These are phyloP conservation scores for Cryphonectria carpinicola DNA, from an alignment of 2,329 filamentous ascomycete species.

Conservation along the genomic window DNA sequence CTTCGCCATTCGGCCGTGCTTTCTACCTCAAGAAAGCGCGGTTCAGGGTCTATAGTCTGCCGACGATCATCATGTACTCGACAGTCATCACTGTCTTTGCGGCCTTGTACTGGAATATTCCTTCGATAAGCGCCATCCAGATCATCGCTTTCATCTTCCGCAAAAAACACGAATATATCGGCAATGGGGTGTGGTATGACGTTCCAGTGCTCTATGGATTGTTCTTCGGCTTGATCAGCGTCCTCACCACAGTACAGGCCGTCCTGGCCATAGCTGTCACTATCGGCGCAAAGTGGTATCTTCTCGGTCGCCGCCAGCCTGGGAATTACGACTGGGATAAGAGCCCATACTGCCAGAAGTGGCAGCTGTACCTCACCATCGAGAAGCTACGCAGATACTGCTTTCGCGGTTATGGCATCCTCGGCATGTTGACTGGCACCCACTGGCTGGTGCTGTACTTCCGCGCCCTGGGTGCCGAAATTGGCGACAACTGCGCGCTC, in stretches of 20 bases:
- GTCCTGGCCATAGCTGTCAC: constrained; percentile 48
- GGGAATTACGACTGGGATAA: constrained; percentile 64
- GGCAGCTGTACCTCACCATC: constrained; percentile 58
- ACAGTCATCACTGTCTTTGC: constrained; percentile 49
- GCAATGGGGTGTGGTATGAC: constrained; percentile 37
- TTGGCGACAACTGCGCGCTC: constrained; percentile 58
- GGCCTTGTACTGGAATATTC: constrained; percentile 55
- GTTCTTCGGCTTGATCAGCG: constrained; percentile 44
- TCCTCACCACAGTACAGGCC: constrained; percentile 48
- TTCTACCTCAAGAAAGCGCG: constrained; percentile 56
- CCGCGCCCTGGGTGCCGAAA: constrained; percentile 54
- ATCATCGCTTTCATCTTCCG: constrained; percentile 41
- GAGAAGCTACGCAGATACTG: constrained; percentile 55
- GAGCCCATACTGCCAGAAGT: constrained; percentile 59
- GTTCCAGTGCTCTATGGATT: constrained; percentile 45
- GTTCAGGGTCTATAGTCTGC: constrained; percentile 53
- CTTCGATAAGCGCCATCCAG: constrained; percentile 52
- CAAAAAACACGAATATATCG: constrained; percentile 34
- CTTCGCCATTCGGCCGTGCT: constrained; percentile 57
- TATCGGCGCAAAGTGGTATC: constrained; percentile 54
- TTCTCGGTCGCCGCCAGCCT: constrained; percentile 53
- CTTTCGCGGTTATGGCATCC: constrained; percentile 53
- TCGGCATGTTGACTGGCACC: constrained; percentile 58
- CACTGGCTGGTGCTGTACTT: constrained; percentile 58
- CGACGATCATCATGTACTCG: constrained; percentile 55